Base-by-base conservation (phyloP, 164 flowering plant genomes). In the Chimonanthus salicifolius region DNA sequence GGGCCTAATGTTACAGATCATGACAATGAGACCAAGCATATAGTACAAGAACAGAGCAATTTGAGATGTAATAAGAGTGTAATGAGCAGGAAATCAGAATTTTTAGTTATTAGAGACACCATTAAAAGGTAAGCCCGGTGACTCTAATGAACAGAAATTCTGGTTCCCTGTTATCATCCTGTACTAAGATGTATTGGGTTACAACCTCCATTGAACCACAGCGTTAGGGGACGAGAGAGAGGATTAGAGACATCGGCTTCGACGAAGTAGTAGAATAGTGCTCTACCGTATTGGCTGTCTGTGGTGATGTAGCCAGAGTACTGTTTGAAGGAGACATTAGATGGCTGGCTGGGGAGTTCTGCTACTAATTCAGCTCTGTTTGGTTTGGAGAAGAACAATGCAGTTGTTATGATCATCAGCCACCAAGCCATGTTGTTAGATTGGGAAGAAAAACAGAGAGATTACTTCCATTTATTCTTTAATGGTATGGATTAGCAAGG, bases 181-280 rank as follows among this genome's bases (percentile, higher is more conserved):
- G 65, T n/a, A 62, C n/a, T 7, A 18, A 16, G 20, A 62, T 62
- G 48, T 1, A 44, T 33, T 46, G 46, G 45, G 49, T 33, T 21
- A 21, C 6, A n/a, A 84, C 87, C 85, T 81, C 87, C 87, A 81
- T 81, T 85, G 65, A 83, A 79, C 86, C 88, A 85, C 77, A 80
- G 63, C 45, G 88, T 85, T 44, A 85, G 63, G 21, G 85, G 87
- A 63, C 49, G 82, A 6, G 85, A 79, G 18, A 78, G 74, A 0
- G 83, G 81, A n/a, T 80, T 43, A 1, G 58, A n/a, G 7, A 80
- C 33, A 3, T 79, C 75, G 0, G 86, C 86, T 80, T 85, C 85
- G 6, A 82, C 82, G 46, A 85, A 85, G 68, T 85, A 85, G 49
- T 85, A 83, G 75, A 85, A 83, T 0, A 85, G 77, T 15, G 86